A percentile compares a stretch with the other conserved stretches of the same genome.
phyloP scores from a whole-genome alignment of 306 rosid species.

The Vicia sativa region DNA sequence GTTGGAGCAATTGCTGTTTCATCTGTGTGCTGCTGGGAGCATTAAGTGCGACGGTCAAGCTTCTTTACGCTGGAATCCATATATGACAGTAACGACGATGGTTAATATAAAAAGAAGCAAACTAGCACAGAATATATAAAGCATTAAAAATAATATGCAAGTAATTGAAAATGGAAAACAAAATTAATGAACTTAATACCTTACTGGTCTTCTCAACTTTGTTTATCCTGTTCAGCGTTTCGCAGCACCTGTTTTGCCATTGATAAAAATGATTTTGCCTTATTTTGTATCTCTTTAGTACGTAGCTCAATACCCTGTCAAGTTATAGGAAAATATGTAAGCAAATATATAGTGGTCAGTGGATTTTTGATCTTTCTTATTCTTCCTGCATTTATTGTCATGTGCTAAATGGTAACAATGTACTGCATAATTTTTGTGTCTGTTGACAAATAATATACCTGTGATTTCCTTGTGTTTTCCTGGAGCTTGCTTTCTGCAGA shows the following conservation, averaged over 20 bases:
- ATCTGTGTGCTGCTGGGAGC: not conserved
- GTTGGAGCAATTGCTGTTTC: not conserved
- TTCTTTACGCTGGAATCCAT: not conserved
- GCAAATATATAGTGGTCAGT: not conserved
- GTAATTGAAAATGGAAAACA: conserved; percentile 17
- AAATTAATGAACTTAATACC: not conserved
- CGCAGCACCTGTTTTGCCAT: conserved; percentile 73
- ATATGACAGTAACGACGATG: not conserved
- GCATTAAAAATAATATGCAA: conserved; percentile 2
- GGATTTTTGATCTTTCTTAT: not conserved
- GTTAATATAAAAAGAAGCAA: not conserved
- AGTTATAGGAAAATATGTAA: conserved; percentile 22
- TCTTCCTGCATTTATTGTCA: conserved; percentile 22
- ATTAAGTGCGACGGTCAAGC: not conserved
- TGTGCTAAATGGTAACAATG: not conserved
- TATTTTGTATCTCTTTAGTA: conserved; percentile 76
- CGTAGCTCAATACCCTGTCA: conserved; percentile 59
- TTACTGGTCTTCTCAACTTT: conserved; percentile 36
- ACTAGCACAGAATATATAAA: not conserved
- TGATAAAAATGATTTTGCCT: conserved; percentile 80
- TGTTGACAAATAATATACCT: conserved; percentile 47
- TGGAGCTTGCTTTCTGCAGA: conserved; percentile 71
- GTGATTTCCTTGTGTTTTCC: conserved; percentile 60
- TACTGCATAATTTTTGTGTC: not conserved
- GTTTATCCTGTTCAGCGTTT: conserved; percentile 62